Percentiles rank a stretch among this genome's conserved stretches.
phyloP scores from a whole-genome alignment of 2,329 filamentous ascomycete species.

The Botryosphaeria dothidea region DNA sequence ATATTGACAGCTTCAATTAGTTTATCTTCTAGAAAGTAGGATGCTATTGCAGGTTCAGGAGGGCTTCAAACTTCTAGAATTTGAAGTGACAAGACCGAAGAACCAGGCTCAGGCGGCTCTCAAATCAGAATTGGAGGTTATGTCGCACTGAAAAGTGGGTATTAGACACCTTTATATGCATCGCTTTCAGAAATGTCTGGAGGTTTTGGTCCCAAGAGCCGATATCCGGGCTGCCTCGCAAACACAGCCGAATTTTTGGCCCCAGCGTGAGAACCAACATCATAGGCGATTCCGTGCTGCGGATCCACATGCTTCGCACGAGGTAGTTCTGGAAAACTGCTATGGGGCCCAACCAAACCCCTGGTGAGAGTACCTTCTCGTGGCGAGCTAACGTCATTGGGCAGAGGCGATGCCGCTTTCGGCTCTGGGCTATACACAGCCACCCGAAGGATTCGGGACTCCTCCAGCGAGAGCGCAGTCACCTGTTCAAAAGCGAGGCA shows the following conservation, averaged over 20 bases:
- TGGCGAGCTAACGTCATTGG: background rate
- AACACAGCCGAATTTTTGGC: background rate
- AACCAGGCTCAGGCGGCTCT: background rate
- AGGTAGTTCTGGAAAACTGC: background rate
- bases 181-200: background rate
- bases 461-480: background rate
- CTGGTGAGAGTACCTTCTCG: background rate
- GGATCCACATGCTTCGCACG: background rate
- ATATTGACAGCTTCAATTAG: background rate
- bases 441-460: background rate
- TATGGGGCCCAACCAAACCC: background rate
- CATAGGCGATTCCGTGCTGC: background rate
- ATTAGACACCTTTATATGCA: background rate
- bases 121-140: background rate
- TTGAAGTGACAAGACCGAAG: background rate
- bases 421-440: background rate
- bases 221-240: background rate
- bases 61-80: background rate
- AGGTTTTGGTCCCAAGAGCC: background rate
- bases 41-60: background rate
- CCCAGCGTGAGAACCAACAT: background rate
- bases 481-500: conserved; percentile 1
- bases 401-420: background rate
- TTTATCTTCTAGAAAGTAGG: background rate
- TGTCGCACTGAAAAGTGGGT: background rate